These are phyloP conservation scores for Populus deltoides DNA, from an alignment of 345 rosid species.

Conservation along the genomic window DNA sequence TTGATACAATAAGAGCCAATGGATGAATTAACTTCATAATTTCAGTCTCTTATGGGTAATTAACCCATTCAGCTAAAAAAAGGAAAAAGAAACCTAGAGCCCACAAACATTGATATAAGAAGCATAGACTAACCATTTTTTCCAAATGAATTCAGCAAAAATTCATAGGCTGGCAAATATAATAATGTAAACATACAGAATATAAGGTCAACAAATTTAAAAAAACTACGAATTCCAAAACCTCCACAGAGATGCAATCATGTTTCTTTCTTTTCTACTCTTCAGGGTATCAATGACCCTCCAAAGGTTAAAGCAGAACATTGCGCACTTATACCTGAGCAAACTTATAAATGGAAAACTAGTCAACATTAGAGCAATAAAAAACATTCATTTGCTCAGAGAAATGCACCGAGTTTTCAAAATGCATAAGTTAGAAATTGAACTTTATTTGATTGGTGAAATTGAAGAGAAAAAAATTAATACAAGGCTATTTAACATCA, in stretches of 20 bases:
- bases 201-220: not conserved
- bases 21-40: not conserved
- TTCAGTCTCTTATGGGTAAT: not conserved
- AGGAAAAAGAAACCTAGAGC: not conserved
- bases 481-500: not conserved
- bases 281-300: not conserved
- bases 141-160: not conserved
- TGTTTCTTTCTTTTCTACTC: not conserved
- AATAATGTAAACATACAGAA: not conserved
- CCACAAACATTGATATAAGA: not conserved
- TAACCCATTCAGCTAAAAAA: not conserved
- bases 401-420: not conserved
- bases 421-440: not conserved
- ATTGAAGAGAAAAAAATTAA: not conserved
- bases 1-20: not conserved
- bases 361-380: not conserved
- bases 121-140: not conserved
- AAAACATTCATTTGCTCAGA: not conserved
- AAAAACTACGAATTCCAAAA: not conserved
- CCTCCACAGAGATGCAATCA: not conserved
- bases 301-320: not conserved
- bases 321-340: not conserved
- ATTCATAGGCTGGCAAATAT: not conserved
- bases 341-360: not conserved
- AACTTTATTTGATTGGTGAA: not conserved